A percentile compares a stretch with the other conserved stretches of the same genome.
Conservation (phyloP, 2,329 filamentous ascomycete species). For the Stenocarpella maydis region DNA sequence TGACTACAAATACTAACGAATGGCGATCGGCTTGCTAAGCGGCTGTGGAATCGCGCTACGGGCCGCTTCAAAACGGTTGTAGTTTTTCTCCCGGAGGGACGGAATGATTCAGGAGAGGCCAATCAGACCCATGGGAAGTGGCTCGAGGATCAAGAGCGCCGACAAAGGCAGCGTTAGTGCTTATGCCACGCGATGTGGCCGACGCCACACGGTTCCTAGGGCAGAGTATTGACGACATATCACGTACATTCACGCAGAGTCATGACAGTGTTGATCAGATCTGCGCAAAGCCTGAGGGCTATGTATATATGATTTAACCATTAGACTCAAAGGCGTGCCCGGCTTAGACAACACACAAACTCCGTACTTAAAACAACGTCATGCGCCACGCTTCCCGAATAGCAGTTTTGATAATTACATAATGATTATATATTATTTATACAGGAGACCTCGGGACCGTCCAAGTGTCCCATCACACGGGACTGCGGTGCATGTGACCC, state of each 20-base stretch:
- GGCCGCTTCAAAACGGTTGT: neutral
- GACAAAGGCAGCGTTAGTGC: neutral
- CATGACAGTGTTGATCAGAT: neutral
- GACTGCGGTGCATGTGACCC: slow-evolving; percentile 2
- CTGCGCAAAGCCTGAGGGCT: neutral
- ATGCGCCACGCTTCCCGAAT: neutral
- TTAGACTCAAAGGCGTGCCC: slow-evolving; percentile 11
- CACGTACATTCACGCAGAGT: neutral
- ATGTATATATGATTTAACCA: neutral
- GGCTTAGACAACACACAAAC: neutral
- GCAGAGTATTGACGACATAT: too few relatives aligned
- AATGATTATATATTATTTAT: neutral
- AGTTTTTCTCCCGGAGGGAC: too few relatives aligned
- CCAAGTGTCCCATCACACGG: neutral
- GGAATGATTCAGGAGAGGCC: neutral
- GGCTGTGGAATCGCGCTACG: neutral
- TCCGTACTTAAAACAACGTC: neutral
- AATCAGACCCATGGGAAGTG: neutral
- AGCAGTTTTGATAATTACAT: slow-evolving; percentile 8
- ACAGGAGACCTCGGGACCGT: neutral
- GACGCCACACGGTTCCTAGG: neutral
- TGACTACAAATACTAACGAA: neutral
- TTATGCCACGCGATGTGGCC: neutral
- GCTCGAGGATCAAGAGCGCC: neutral
- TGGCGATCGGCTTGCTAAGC: too few relatives aligned